phyloP scores from a whole-genome alignment of 805 yeast genomes.

The Starmerella bombi region DNA sequence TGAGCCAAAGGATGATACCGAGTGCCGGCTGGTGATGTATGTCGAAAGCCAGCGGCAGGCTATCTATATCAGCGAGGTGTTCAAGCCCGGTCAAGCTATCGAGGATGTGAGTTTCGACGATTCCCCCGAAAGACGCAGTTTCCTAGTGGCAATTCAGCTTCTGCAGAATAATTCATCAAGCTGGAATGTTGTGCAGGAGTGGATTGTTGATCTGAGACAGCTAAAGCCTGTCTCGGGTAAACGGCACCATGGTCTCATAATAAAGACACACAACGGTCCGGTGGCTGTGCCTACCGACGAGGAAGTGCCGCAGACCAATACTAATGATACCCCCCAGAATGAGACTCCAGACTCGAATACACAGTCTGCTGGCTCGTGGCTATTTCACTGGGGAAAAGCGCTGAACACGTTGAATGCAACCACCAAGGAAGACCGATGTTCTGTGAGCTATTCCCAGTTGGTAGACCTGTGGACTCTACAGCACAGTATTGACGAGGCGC shows the following conservation, averaged over 20 bases:
- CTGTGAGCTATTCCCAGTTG: slow-evolving; percentile 22
- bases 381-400: slow-evolving; percentile 9
- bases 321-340: not conserved
- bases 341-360: not conserved
- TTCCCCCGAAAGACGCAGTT: slow-evolving; percentile 4
- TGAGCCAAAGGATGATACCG: not conserved
- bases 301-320: not conserved
- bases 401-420: not conserved
- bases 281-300: not conserved
- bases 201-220: slow-evolving; percentile 12
- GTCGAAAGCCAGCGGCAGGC: slow-evolving; percentile 13
- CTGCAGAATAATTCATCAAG: not conserved
- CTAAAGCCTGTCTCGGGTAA: not conserved
- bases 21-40: slow-evolving; percentile 12
- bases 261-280: not conserved
- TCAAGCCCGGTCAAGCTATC: not conserved
- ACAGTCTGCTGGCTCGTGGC: slow-evolving; percentile 1
- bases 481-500: slow-evolving; percentile 24
- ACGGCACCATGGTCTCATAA: not conserved
- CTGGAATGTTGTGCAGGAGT: slow-evolving; percentile 6
- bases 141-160: slow-evolving; percentile 11
- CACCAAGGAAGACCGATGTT: not conserved
- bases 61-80: slow-evolving; percentile 15
- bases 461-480: slow-evolving; percentile 25
- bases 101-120: slow-evolving; percentile 4